Base-by-base conservation (phyloP, 164 flowering plant species). In the Liquidambar formosana region DNA sequence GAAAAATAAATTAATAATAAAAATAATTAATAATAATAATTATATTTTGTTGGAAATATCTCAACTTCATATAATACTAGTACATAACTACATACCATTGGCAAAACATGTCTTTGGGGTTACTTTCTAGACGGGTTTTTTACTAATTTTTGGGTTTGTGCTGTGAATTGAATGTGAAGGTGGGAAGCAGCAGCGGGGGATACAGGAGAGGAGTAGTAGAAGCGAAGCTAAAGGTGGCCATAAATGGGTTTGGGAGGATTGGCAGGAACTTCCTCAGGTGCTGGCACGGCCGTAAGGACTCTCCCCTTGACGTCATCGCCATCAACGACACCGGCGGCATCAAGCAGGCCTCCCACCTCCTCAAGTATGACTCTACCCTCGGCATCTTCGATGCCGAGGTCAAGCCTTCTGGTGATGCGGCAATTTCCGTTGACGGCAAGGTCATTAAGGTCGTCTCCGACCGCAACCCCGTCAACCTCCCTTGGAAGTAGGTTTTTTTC, bases 251-350 rank as follows among this genome's bases (percentile, higher is more conserved):
- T 58, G 99, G 99, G 15, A 81, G 99, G 68, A 95, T 95, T 28
- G 99, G 99, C 15, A 85, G 99, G 82, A 95, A 95, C 80, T 95
- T 95, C 90, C 81, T 95, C 83, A 85, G 99, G 84, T 95, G 99
- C 74, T 92, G 97, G 99, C 97, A 95, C 58, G 99, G 97, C 3
- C 84, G 99, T 68, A 89, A 87, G 79, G 96, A 93, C 74, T 92
- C 97, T 14, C 97, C 96, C 3, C 82, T 95, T 6, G 97, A 95
- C 1, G 83, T 95, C 71, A 77, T 95, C 25, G 97, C 88, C 81
- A 91, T 95, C 80, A 95, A 95, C 73, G 99, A 95, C 92, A 87
- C 91, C 21, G 99, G 99, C 0, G 97, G 99, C 68, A 90, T 95
- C 21, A 94, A 91, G 82, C 97, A 94, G 64, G 99, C 99, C 46